A percentile compares a stretch with the other conserved stretches of the same genome.
phyloP scores from a whole-genome alignment of 257 asterid genomes.

The Gentiana dahurica region DNA sequence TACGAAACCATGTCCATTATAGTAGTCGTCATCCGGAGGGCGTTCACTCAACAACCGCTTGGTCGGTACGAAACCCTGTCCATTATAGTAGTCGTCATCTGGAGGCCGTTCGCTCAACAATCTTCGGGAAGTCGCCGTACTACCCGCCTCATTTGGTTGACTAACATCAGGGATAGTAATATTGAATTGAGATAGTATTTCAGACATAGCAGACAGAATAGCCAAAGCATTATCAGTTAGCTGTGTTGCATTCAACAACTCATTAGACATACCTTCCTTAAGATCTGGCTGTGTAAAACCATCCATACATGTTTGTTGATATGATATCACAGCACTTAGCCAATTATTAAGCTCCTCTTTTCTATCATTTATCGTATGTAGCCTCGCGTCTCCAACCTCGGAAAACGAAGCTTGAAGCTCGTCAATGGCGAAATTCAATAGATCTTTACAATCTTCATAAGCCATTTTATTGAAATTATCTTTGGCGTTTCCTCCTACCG shows the following conservation, averaged over 20 bases:
- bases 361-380: slow-evolving; percentile 14
- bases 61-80: too few relatives aligned
- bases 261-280: slow-evolving; percentile 5
- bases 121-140: slow-evolving; percentile 1
- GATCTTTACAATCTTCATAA: slow-evolving; percentile 30
- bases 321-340: slow-evolving; percentile 37
- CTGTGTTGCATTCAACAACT: slow-evolving; percentile 24
- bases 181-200: slow-evolving; percentile 19
- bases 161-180: neutral
- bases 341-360: slow-evolving; percentile 32
- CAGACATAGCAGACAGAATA: slow-evolving; percentile 20
- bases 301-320: slow-evolving; percentile 3
- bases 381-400: slow-evolving; percentile 18
- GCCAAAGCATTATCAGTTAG: slow-evolving; percentile 33
- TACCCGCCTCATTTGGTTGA: neutral
- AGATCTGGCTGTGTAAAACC: slow-evolving; percentile 24
- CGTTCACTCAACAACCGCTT: too few relatives aligned
- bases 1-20: too few relatives aligned
- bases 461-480: slow-evolving; percentile 36
- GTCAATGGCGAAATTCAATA: slow-evolving; percentile 23
- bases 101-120: slow-evolving; percentile 3
- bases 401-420: slow-evolving; percentile 38
- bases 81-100: too few relatives aligned
- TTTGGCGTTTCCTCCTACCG: slow-evolving; percentile 18
- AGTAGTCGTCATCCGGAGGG: too few relatives aligned